Base-by-base conservation (phyloP, 2,329 filamentous ascomycete genomes). In the Dactylellina parvicollis region DNA sequence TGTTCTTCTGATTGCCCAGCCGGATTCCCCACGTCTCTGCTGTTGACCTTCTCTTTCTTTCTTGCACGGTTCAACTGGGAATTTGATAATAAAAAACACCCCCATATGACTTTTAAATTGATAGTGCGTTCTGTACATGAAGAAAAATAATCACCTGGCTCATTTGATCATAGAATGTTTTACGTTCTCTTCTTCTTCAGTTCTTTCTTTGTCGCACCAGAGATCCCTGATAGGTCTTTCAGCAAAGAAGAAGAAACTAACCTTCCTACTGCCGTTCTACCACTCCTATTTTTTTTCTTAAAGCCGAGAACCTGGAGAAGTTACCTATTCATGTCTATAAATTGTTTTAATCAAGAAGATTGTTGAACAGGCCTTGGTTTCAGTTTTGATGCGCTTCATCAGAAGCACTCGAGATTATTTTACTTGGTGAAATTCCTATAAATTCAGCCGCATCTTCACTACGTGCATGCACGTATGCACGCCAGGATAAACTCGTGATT, bases 291-390 rank as follows among this genome's bases (percentile, higher is more conserved):
- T 56, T 57, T 44, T 52, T 57, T 57, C 44, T 47, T 49, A 55
- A 42, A 22, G 44, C 46, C 54, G 44, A 60, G 28, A 56, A 44
- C 22, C 36, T 34, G 36, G 46, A 40, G 44, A 18, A 49, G n/a
- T 32, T 57, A 54, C 18, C 32, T 46, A 42, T 67, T 66, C 61
- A 59, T 67, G 62, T 59, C 38, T 46, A 67, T 67, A 67, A 59
- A 67, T 67, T 38, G 42, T 67, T 67, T 67, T 67, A 67, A 67
- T 67, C 28, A 67, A 52, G 52, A 26, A 54, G 24, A 38, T 66
- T 46, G 50, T 66, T 49, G 61, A 38, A 54, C 38, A 24, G 16
- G 10, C 44, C 44, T 49, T 28, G 16, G 20, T 16, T 28, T 49
- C 22, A 4, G 44, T 18, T 22, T 44, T 44, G 40, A 22, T 44